Conservation (phyloP, 2,329 filamentous ascomycete genomes). For the Ceratocystis lukuohia region DNA sequence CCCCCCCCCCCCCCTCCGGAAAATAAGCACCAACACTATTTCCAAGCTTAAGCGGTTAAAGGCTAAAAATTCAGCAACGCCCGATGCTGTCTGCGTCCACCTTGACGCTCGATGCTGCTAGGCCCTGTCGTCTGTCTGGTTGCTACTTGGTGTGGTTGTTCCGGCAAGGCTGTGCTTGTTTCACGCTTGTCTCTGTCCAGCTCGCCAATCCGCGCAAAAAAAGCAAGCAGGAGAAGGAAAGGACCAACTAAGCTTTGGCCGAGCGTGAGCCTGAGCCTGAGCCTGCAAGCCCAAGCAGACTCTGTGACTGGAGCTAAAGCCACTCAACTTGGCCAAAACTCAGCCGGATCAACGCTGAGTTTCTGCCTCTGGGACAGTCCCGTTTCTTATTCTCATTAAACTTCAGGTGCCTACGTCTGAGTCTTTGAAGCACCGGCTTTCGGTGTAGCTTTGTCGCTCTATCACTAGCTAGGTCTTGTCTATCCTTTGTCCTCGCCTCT, state of each 20-base stretch:
- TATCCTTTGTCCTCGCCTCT: too few species aligned
- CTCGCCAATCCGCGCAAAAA: background rate
- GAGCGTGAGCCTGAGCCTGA: too few species aligned
- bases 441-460: too few species aligned
- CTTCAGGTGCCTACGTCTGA: background rate
- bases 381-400: background rate
- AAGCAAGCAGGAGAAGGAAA: background rate
- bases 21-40: background rate
- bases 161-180: conserved; percentile 15
- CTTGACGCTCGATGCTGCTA: background rate
- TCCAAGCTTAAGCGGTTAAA: background rate
- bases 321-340: too few species aligned
- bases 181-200: conserved; percentile 9
- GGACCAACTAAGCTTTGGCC: too few species aligned
- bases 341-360: too few species aligned
- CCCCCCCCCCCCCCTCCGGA: background rate
- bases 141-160: background rate
- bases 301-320: too few species aligned
- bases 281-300: background rate
- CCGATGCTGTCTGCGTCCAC: background rate
- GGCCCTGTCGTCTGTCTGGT: background rate
- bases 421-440: background rate
- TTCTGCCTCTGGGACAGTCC: background rate
- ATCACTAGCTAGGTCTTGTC: too few species aligned
- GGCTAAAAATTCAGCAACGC: background rate